Base-by-base conservation (phyloP, 768 basidiomycete species). In the Calvatia gigantea region DNA sequence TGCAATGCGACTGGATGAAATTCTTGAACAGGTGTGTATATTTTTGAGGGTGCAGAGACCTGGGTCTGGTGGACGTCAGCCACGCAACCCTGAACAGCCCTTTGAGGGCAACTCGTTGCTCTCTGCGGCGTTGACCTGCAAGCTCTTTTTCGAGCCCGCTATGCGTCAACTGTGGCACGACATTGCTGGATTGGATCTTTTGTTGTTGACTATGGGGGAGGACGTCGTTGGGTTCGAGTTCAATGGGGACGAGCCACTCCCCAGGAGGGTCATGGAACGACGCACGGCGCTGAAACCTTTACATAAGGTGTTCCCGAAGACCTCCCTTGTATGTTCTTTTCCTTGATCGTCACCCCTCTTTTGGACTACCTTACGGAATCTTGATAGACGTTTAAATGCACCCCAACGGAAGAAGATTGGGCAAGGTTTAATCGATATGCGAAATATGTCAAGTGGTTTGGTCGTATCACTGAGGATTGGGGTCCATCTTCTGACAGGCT, bases 141-240 rank as follows among this genome's bases (percentile, higher is more conserved):
- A 48, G 33, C 9, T 21, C 6, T 31, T 48, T 6, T 35, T 48
- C 11, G 46, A 48, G 31, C 46, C 46, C 33, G 46, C 46, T 35
- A 48, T 48, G 46, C 32, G 46, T n/a, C 46, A 48, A 32, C 46
- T 48, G 21, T 48, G 46, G 46, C 29, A 33, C 9, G 28, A 48
- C n/a, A 48, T 48, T 2, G 46, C 46, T 5, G 46, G 46, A 19
- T 27, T 48, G 46, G 46, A 48, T 48, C 33, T 48, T 29, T 17
- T 48, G 9, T 17, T 48, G 15, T 17, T 48, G 46, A 48, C 46
- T 33, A 48, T 48, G 46, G 46, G 46, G 17, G 17, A 48, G 46
- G 31, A 48, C 3, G 28, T 48, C 23, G 32, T 48, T 33, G 31
- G 29, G 15, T 48, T 48, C 29, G 32, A 48, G 31, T 48, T 19